These are phyloP conservation scores for Lasiosphaeris hirsuta DNA, from an alignment of 495 filamentous ascomycete genomes.

Conservation along the genomic window DNA sequence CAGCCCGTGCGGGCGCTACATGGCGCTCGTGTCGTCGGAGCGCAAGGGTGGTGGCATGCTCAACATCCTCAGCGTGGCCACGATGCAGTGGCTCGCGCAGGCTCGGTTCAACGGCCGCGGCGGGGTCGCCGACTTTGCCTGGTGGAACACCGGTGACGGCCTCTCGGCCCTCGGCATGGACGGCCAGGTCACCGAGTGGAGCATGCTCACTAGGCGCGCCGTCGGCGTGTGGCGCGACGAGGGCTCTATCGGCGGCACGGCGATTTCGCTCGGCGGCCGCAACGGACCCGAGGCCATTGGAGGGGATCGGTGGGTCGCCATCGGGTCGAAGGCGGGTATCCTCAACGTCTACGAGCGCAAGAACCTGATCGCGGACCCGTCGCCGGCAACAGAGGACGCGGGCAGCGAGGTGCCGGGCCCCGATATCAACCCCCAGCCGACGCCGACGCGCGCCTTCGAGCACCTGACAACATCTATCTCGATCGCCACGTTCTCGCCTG, in stretches of 20 bases:
- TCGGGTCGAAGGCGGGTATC: conserved; percentile 80
- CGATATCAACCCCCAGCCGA: conserved; percentile 60
- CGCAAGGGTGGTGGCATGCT: conserved; percentile 83
- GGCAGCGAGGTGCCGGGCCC: conserved; percentile 36
- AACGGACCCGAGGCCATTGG: conserved; percentile 60
- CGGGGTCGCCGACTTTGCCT: conserved; percentile 83
- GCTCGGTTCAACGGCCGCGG: conserved; percentile 78
- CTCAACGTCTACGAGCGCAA: conserved; percentile 90
- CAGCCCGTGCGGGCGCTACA: conserved; percentile 78
- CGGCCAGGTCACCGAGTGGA: conserved; percentile 93
- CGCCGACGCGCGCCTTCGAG: conserved; percentile 68
- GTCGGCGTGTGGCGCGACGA: conserved; percentile 86
- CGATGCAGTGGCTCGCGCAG: conserved; percentile 82
- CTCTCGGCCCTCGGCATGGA: conserved; percentile 76
- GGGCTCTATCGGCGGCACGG: conserved; percentile 80
- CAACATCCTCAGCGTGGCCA: conserved; percentile 77
- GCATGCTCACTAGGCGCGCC: conserved; percentile 58
- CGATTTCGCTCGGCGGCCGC: conserved; percentile 70
- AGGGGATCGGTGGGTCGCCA: conserved; percentile 81
- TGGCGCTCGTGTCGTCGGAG: conserved; percentile 72
- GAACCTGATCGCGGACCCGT: conserved; percentile 44
- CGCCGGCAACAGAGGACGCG: conserved; percentile 32
- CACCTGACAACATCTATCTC: conserved; percentile 83
- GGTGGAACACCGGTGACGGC: conserved; percentile 80
- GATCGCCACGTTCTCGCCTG: conserved; percentile 73